Evolutionary conservation across 2,329 filamentous ascomycete species (phyloP).

Genomic region (Aureobasidium namibiae): DNA sequence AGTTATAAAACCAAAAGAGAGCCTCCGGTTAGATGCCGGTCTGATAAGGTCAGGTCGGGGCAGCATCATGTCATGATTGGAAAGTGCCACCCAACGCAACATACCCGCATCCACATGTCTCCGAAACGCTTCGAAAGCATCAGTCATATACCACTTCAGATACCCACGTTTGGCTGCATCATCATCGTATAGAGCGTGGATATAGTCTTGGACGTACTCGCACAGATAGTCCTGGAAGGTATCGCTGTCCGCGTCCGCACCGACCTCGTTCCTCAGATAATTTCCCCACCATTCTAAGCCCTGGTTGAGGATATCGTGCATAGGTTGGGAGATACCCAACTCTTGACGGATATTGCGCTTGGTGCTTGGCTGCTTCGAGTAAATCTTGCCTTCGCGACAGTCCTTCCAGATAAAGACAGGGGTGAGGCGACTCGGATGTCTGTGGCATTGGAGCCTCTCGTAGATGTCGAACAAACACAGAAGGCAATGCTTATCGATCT

Average conservation of each 20-base stretch:
- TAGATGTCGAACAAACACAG: background rate
- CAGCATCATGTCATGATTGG: no score
- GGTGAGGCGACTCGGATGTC: background rate
- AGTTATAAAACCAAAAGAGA: no score
- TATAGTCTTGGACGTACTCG: background rate
- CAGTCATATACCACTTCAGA: background rate
- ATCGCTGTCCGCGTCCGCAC: background rate
- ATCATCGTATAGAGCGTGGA: background rate
- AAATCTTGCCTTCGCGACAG: background rate
- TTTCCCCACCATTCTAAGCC: background rate
- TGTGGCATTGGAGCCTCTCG: background rate
- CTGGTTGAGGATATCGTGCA: background rate
- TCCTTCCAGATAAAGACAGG: background rate
- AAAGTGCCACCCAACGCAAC: background rate
- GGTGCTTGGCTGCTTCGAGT: background rate
- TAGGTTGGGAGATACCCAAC: background rate
- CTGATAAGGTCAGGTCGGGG: background rate
- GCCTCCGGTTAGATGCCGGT: no score
- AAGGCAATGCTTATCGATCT: background rate
- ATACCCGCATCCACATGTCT: background rate
- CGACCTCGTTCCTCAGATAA: no score
- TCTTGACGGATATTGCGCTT: background rate
- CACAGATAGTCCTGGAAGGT: background rate
- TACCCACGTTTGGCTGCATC: background rate
- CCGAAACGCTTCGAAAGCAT: background rate